Evolutionary conservation across 768 basidiomycete genomes (phyloP), one percentile per base, ranked within the genome.

Genomic region (Lentinula edodes): DNA sequence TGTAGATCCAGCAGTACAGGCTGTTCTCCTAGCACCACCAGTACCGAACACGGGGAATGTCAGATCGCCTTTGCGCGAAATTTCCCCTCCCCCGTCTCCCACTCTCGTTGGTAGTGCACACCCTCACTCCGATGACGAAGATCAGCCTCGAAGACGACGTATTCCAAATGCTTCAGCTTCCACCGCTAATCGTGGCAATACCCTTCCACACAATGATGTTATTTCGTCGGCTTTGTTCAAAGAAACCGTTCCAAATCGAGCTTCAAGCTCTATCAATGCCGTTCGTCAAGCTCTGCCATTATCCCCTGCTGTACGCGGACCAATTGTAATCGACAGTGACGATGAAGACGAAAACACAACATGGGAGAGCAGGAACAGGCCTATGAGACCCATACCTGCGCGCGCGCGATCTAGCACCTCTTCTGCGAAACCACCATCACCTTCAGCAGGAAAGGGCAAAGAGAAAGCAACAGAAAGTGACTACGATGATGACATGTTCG

Each of bases 401-500:
- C 62, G 59, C 48, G 46, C 43, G 32, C 34, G 61, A 35, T 28
- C 54, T 20, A 48, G 62, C 43, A 35, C 54, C 12, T 53, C 16
- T 55, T 65, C 38, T 28, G 7, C 32, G 38, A 64, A 60, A 45
- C 56, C 45, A 16, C 70, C 63, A 28, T n/a, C 39, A 16, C 52
- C 70, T 20, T 12, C 66, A 52, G 65, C 3, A 48, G 66, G 58
- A 38, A 63, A 68, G 60, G 64, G 52, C 42, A 38, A 60, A 20
- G 42, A 54, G 66, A 12, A 71, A 72, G 60, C 75, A 73, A 52
- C 72, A 74, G 74, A 76, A 35, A 67, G 72, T 32, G 71, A 73
- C 50, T 69, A 71, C 35, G 66, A 71, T 71, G 12, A 65, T 79
- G 48, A 73, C 34, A 77, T 52, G 78, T 75, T 60, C 23, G 51